Conservation (phyloP, 2,329 filamentous ascomycete genomes). For the Xylaria polymorpha region DNA sequence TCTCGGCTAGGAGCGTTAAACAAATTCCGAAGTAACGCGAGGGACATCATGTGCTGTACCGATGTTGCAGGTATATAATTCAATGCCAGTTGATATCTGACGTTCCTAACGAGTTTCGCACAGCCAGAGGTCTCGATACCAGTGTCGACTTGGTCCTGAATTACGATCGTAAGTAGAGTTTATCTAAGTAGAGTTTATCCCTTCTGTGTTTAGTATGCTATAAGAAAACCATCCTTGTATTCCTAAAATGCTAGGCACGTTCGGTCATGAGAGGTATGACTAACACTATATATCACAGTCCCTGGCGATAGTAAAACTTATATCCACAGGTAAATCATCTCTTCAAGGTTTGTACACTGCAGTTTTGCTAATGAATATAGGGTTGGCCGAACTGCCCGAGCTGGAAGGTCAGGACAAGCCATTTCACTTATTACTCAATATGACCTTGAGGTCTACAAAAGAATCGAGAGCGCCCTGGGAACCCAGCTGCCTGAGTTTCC, state of each 20-base stretch:
- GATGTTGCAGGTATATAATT: conserved; percentile 71
- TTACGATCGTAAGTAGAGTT: conserved; percentile 55
- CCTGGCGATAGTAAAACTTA: conserved; percentile 74
- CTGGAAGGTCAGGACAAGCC: conserved; percentile 84
- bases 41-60: conserved; percentile 90
- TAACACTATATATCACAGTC: conserved; percentile 27
- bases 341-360: not conserved
- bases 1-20: conserved; percentile 86
- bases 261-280: not conserved
- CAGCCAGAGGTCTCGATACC: conserved; percentile 87
- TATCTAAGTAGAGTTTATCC: conserved; percentile 17
- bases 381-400: conserved; percentile 87
- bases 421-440: conserved; percentile 88
- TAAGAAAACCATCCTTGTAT: not conserved
- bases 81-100: not conserved
- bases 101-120: conserved; percentile 14
- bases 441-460: conserved; percentile 74
- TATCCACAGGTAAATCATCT: conserved; percentile 66
- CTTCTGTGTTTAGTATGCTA: not conserved
- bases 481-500: conserved; percentile 78
- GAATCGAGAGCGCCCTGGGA: conserved; percentile 85
- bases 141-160: conserved; percentile 91
- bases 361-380: conserved; percentile 73
- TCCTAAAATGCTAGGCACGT: not conserved
- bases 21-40: conserved; percentile 85